Evolutionary conservation across 768 basidiomycete genomes (phyloP).

Genomic region (Tremella yokohamensis): DNA sequence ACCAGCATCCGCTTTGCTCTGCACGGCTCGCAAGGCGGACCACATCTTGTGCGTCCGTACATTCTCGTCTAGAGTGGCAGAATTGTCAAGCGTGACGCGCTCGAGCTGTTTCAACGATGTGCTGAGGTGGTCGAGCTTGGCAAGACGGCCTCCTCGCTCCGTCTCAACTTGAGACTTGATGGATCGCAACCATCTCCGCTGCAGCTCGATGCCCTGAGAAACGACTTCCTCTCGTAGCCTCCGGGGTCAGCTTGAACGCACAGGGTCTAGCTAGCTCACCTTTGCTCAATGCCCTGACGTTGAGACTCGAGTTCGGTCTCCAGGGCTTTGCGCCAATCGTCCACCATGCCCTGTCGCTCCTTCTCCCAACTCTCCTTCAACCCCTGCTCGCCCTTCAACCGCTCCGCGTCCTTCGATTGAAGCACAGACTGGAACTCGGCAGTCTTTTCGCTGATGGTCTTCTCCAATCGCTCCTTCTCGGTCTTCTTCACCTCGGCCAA

Average conservation of each 20-base stretch:
- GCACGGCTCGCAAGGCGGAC: slow-evolving; percentile 82
- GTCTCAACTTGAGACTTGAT: slow-evolving; percentile 93
- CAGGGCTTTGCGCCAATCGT: slow-evolving; percentile 79
- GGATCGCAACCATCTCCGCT: slow-evolving; percentile 92
- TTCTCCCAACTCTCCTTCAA: slow-evolving; percentile 76
- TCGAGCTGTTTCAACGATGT: slow-evolving; percentile 86
- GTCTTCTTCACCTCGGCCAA: slow-evolving; percentile 76
- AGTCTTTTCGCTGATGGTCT: slow-evolving; percentile 73
- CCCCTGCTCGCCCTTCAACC: slow-evolving; percentile 79
- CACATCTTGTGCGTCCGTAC: slow-evolving; percentile 85
- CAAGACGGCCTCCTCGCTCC: slow-evolving; percentile 90
- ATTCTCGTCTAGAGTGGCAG: slow-evolving; percentile 85
- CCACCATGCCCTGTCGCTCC: slow-evolving; percentile 68
- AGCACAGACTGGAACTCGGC: slow-evolving; percentile 61
- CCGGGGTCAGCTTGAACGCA: slow-evolving; percentile 10
- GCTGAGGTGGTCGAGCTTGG: slow-evolving; percentile 89
- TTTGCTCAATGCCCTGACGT: slow-evolving; percentile 88
- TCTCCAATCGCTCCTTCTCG: slow-evolving; percentile 66
- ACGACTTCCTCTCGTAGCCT: slow-evolving; percentile 92
- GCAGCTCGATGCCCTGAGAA: slow-evolving; percentile 94
- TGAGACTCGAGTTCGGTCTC: slow-evolving; percentile 80
- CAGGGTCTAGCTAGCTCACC: slow-evolving; percentile 56
- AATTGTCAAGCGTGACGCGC: slow-evolving; percentile 85
- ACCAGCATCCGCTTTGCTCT: slow-evolving; percentile 62
- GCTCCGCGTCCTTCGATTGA: slow-evolving; percentile 77